Base-by-base conservation (phyloP, 2,329 filamentous ascomycete species). In the Colletotrichum spinosum region DNA sequence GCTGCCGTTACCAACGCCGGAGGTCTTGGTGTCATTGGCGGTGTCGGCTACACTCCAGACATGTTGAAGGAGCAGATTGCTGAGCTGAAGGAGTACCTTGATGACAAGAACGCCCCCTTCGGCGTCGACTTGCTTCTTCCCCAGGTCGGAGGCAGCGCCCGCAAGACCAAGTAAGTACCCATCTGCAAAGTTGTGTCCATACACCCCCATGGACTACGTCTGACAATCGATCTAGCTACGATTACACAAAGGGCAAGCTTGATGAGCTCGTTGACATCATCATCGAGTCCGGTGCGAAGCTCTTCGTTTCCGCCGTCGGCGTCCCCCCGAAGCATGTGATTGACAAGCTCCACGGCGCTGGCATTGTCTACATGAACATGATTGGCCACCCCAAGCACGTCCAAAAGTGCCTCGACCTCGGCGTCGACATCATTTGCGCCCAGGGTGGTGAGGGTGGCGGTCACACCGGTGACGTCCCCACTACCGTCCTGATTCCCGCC, bases 321-420 rank as follows among this genome's bases (percentile, higher is more conserved):
- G 92, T 98, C 34, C 94, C 96, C 48, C 93, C 96, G 71, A 93
- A 92, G 81, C 83, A 87, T 72, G 90, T 97, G 65, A 94, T 99
- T 74, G 94, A 98, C 70, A 91, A 88, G 77, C 89, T 99, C 51
- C 96, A 99, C 87, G 87, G 89, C 76, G 83, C 89, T 74, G 94
- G 94, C 71, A 88, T 99, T 72, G 86, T 97, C 71, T 97, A 97
- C 87, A 98, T 98, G 96, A 99, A 99, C 90, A 99, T 99, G 96
- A 94, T 99, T 78, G 96, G 96, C 71, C 96, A 99, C 86, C 95
- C 96, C 76, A 99, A 99, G 90, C 96, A 99, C 83, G 95, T 97
- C 69, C 88, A 93, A 82, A 99, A 98, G 87, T 97, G 93, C 80
- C 86, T 99, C 68, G 93, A 95, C 55, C 87, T 94, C 65, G 96